Conservation (phyloP, 2,329 filamentous ascomycete genomes). For the Paecilomyces dactylethromorphus region DNA sequence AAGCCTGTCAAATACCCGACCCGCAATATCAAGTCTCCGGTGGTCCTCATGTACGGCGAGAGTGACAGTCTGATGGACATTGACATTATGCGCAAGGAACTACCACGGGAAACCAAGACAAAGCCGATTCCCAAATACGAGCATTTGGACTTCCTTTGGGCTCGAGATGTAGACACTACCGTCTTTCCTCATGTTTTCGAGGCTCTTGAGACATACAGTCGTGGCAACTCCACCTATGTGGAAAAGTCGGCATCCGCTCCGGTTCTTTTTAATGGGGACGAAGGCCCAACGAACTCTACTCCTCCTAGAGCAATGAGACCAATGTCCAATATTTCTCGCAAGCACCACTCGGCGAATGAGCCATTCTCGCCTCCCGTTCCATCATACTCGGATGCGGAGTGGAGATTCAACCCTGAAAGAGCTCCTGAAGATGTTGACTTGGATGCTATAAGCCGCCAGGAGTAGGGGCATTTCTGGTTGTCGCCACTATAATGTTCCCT, state of each 20-base stretch:
- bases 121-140: constrained; percentile 89
- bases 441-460: not conserved
- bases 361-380: not conserved
- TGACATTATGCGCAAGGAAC: constrained; percentile 79
- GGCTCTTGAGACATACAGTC: constrained; percentile 63
- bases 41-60: constrained; percentile 88
- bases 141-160: constrained; percentile 96
- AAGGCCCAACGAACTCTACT: not conserved
- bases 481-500: not conserved
- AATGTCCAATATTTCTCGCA: not conserved
- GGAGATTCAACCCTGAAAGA: constrained; percentile 5
- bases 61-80: constrained; percentile 94
- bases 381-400: constrained; percentile 5
- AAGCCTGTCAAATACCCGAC: constrained; percentile 96
- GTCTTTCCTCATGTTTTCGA: constrained; percentile 92
- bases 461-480: not conserved
- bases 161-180: constrained; percentile 69
- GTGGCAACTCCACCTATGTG: constrained; percentile 6
- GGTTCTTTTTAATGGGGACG: not conserved
- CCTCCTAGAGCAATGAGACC: not conserved
- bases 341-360: not conserved
- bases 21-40: constrained; percentile 91
- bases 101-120: constrained; percentile 77
- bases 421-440: constrained; percentile 6
- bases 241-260: not conserved